These are phyloP conservation scores for Globisporangium viniferum DNA, from an alignment of 352 stramenopile genomes.

Conservation along the genomic window DNA sequence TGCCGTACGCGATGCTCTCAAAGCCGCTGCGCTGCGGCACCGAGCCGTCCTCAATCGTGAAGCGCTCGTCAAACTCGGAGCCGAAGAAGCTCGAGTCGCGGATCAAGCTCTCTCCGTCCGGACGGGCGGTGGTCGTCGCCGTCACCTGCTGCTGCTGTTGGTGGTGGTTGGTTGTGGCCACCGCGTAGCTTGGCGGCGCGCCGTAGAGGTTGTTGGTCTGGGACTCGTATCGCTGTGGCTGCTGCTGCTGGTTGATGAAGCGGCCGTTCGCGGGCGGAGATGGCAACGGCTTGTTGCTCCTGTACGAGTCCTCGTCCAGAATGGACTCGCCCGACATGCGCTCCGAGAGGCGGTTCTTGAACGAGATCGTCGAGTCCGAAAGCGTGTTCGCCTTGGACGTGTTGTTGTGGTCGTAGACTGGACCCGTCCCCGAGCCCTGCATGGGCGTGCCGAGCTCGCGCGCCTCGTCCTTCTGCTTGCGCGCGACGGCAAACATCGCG, in stretches of 20 bases:
- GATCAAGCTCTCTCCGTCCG: not conserved
- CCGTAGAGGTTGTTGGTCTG: not conserved
- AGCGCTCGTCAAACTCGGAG: slow-evolving; percentile 12
- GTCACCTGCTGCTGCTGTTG: not conserved
- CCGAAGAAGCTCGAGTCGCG: slow-evolving; percentile 19
- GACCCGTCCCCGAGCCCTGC: slow-evolving; percentile 10
- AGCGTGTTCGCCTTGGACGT: slow-evolving; percentile 19
- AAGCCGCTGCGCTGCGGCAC: not conserved
- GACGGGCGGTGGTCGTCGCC: not conserved
- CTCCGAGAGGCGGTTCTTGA: slow-evolving; percentile 16
- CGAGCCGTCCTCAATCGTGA: slow-evolving; percentile 13
- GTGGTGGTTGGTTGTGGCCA: not conserved
- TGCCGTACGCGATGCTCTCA: slow-evolving; percentile 9
- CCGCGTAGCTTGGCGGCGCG: slow-evolving; percentile 5
- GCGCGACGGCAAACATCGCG: slow-evolving; percentile 36
- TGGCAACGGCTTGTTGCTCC: not conserved
- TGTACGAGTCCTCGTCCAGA: slow-evolving; percentile 8
- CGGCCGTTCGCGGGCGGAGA: not conserved
- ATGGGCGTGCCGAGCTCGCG: slow-evolving; percentile 28
- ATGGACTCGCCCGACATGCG: slow-evolving; percentile 19
- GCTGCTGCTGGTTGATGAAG: slow-evolving; percentile 1
- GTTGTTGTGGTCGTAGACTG: slow-evolving; percentile 18
- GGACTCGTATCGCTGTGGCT: not conserved
- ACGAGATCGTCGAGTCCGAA: slow-evolving; percentile 6
- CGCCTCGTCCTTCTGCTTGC: slow-evolving; percentile 19